Conservation (phyloP, 805 yeast genomes). For the Vanderwaltozyma verrucispora region DNA sequence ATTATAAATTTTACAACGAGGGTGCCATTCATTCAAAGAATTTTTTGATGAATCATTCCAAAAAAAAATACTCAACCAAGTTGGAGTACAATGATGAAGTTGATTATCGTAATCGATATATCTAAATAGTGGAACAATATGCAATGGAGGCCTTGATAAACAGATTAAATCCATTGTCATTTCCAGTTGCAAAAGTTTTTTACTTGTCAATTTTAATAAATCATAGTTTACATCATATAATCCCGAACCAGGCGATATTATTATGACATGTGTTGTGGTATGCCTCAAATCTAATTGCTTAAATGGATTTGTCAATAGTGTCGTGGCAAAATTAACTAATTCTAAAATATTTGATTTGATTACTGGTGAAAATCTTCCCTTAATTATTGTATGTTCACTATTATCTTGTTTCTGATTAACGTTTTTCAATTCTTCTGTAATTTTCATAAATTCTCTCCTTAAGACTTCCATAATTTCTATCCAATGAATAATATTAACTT, state of each 20-base stretch:
- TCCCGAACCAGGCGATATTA: conserved; percentile 90
- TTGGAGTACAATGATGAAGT: conserved; percentile 72
- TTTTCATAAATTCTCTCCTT: conserved; percentile 73
- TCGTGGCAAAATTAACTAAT: conserved; percentile 74
- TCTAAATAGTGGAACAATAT: conserved; percentile 81
- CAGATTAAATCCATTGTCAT: conserved; percentile 84
- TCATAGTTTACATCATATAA: conserved; percentile 83
- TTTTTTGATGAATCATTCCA: conserved; percentile 50
- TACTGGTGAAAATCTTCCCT: conserved; percentile 69
- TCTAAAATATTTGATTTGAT: conserved; percentile 85
- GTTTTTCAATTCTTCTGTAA: conserved; percentile 61
- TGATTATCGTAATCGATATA: conserved; percentile 43
- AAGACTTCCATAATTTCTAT: conserved; percentile 81
- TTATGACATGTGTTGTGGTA: conserved; percentile 80
- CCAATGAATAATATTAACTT: conserved; percentile 84
- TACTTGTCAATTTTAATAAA: conserved; percentile 62
- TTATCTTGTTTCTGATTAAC: conserved; percentile 21
- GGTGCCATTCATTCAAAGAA: conserved; percentile 61
- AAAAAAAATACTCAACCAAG: conserved; percentile 91
- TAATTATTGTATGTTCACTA: conserved; percentile 30
- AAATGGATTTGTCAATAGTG: conserved; percentile 66
- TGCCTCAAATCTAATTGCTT: conserved; percentile 79
- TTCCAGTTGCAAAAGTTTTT: conserved; percentile 65
- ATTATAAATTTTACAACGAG: conserved; percentile 88
- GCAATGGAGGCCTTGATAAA: conserved; percentile 82